Evolutionary conservation across 192 early-diverging fungal species (phyloP), one percentile per base, ranked within the genome.

Genomic region (Podila epicladia): DNA sequence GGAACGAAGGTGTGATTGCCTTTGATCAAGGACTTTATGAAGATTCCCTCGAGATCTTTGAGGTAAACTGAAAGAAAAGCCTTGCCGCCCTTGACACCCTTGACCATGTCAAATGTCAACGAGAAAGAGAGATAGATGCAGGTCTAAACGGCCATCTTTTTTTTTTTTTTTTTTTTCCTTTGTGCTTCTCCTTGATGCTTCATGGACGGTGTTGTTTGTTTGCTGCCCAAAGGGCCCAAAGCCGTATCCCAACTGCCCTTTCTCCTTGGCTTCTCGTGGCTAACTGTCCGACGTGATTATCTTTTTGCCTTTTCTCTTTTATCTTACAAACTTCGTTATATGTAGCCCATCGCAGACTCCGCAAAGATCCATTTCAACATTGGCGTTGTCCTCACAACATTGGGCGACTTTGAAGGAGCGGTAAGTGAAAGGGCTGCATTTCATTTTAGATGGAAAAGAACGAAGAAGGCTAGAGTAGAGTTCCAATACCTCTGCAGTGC

Each of bases 321-420:
- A 55, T 38, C 13, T 12, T 11, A 2, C 49, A 33, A 12, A 13
- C 12, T 29, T 62, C 19, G 5, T 70, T 45, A 45, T 63, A 15
- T 73, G 17, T 85, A 93, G 91, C 82, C 82, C 33, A 91, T 99
- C 67, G 96, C 97, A 45, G 95, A 97, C 76, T 92, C 91, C 20
- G 91, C 96, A 48, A 97, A 96, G 84, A 97, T 98, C 60, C 95
- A 97, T 82, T 99, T 98, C 84, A 99, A 98, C 83, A 95, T 98
- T 78, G 96, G 93, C 9, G 90, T 96, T 68, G 88, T 93, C 50
- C 90, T 90, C 61, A 87, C 95, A 5, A 93, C 91, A 29, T 67
- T 94, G 49, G 90, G 89, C 20, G 88, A 96, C 66, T 86, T 92
- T 78, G 86, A 92, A 26, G 89, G 86, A 70, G 97, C 97, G 76